phyloP scores from a whole-genome alignment of 495 filamentous ascomycete genomes.

The Daldinia vernicosa region DNA sequence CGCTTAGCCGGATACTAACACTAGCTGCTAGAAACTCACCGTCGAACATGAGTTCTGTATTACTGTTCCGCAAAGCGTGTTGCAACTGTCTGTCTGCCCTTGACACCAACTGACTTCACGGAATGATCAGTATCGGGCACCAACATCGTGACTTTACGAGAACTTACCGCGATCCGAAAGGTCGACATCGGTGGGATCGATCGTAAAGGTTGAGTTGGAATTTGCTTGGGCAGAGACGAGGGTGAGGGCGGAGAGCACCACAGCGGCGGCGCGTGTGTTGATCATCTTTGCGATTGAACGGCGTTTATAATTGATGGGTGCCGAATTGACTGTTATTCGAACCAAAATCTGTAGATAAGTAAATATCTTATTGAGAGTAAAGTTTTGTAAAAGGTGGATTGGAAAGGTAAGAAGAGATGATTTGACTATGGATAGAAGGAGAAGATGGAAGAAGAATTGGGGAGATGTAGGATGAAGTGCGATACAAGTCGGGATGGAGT shows the following conservation, averaged over 20 bases:
- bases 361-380: constrained; percentile 20
- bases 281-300: constrained; percentile 39
- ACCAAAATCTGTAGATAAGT: constrained; percentile 12
- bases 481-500: constrained; percentile 26
- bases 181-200: constrained; percentile 44
- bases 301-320: constrained; percentile 9
- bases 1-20: background rate
- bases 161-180: constrained; percentile 39
- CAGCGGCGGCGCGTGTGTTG: constrained; percentile 41
- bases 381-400: constrained; percentile 23
- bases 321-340: constrained; percentile 16
- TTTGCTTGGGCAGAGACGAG: constrained; percentile 47
- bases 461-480: constrained; percentile 18
- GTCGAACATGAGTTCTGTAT: constrained; percentile 44
- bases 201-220: constrained; percentile 47
- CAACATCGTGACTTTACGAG: background rate
- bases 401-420: constrained; percentile 16
- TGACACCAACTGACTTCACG: constrained; percentile 50
- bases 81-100: constrained; percentile 47
- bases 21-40: constrained; percentile 36
- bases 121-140: constrained; percentile 18
- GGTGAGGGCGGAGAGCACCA: constrained; percentile 47
- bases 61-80: constrained; percentile 45
- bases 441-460: constrained; percentile 25
- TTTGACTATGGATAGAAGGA: constrained; percentile 18